Conservation (phyloP, 1,284 basidiomycete species). For the Rhodotorula sp. region DNA sequence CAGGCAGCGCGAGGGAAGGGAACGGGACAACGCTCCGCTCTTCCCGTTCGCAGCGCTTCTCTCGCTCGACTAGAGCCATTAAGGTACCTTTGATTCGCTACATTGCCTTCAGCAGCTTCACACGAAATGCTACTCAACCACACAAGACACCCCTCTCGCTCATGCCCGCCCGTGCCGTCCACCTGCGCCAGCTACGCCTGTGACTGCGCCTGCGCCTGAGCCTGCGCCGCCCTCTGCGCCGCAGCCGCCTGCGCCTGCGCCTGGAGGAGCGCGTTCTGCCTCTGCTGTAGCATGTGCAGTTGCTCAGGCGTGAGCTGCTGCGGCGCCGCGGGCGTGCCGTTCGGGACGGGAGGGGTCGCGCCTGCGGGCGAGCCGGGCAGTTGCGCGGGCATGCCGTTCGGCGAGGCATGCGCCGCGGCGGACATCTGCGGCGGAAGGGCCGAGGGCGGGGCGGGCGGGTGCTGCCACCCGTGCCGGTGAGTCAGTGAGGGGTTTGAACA, state of each 20-base stretch:
- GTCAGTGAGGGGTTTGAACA: not conserved
- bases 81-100: too few relatives aligned
- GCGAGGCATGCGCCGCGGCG: constrained; percentile 16
- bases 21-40: too few relatives aligned
- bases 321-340: constrained; percentile 6
- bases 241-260: constrained; percentile 23
- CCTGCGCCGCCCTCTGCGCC: constrained; percentile 7
- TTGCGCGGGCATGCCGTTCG: constrained; percentile 9
- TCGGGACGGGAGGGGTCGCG: not conserved
- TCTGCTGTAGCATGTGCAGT: constrained; percentile 21
- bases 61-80: too few relatives aligned
- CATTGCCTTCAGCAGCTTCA: too few relatives aligned
- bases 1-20: too few relatives aligned
- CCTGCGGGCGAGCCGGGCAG: constrained; percentile 22
- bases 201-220: not conserved
- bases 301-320: constrained; percentile 31
- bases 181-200: not conserved
- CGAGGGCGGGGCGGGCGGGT: not conserved
- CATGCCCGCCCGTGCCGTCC: not conserved
- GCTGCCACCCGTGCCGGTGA: not conserved
- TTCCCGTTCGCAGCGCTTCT: too few relatives aligned
- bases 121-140: too few relatives aligned
- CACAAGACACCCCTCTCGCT: not conserved
- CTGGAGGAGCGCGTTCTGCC: constrained; percentile 18
- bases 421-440: constrained; percentile 15